Evolutionary conservation across 1,284 basidiomycete genomes (phyloP).

Genomic region (Cryptococcus amylolentus): DNA sequence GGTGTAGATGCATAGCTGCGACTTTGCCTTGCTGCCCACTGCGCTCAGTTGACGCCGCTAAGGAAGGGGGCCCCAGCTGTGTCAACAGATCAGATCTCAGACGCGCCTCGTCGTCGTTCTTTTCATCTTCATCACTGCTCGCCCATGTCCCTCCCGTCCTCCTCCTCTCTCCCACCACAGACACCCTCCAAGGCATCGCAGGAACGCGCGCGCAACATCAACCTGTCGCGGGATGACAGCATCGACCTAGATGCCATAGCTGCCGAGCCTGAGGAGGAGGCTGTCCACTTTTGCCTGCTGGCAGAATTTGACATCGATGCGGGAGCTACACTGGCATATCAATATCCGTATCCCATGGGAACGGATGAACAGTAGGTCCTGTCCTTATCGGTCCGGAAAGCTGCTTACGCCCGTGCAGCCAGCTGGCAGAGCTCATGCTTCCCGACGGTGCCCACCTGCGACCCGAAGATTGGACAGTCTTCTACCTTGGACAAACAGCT

Average conservation of each 20-base stretch:
- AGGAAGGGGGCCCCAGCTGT: not conserved
- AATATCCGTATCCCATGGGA: constrained; percentile 87
- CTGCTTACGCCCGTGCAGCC: constrained; percentile 52
- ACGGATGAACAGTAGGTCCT: constrained; percentile 78
- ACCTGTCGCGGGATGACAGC: not conserved
- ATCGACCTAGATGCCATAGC: constrained; percentile 1
- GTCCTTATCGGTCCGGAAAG: not conserved
- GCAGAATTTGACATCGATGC: constrained; percentile 95
- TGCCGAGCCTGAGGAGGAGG: constrained; percentile 51
- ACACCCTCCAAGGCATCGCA: constrained; percentile 15
- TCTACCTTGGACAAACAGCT: constrained; percentile 90
- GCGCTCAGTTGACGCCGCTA: not conserved
- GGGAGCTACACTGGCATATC: constrained; percentile 84
- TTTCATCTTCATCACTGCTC: not conserved
- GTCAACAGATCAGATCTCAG: not conserved
- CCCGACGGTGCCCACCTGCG: constrained; percentile 95
- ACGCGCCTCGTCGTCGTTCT: not conserved
- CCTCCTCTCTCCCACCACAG: constrained; percentile 7
- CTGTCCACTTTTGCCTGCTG: constrained; percentile 85
- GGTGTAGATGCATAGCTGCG: constrained; percentile 1
- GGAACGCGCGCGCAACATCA: constrained; percentile 17
- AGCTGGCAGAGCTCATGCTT: constrained; percentile 95
- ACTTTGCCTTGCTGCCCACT: not conserved
- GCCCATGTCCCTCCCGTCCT: constrained; percentile 8
- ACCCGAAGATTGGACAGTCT: constrained; percentile 95